Base-by-base conservation (phyloP, 441 rosid species). In the Geranium incanum region DNA sequence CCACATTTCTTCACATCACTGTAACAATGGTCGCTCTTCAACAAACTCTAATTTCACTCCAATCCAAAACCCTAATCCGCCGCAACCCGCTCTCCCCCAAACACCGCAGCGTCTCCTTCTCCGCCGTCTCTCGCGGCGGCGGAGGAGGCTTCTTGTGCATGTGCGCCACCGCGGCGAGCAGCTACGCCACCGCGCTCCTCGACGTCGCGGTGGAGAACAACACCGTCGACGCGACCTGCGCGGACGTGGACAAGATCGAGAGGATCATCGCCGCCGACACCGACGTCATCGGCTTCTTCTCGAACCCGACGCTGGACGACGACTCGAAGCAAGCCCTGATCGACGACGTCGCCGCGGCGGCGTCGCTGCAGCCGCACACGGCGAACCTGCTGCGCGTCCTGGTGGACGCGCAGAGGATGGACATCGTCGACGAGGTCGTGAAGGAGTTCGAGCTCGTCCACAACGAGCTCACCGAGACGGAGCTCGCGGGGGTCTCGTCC, bases 201-300 rank as follows among this genome's bases (percentile, higher is more conserved):
- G 97, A 90, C 60, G 75, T 90, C 1, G 97, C 97, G 50, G 83
- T 77, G 62, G 70, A 86, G 41, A 89, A 82, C 84, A 75, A 82
- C 68, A 77, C 87, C 5, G 81, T 93, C 6, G 94, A 91, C 0
- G 11, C 82, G 41, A 93, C 96, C 79, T 50, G 82, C 74, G 75
- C 90, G 4, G 98, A 93, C 85, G 70, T 91, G 11, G 94, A 89
- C 43, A 90, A 87, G 77, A 75, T 91, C 69, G 97, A 88, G 13
- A 78, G 81, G 21, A 45, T 89, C 18, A 90, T 91, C 86, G 69
- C 86, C 0, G 90, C 6, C 6, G 43, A 90, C 50, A 78, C 82
- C 0, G 69, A 45, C 37, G 84, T 85, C 6, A 6, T 39, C 28
- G 82, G 76, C 0, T 93, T 87, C 85, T 91, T 93, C 83, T 18